Evolutionary conservation across 2,329 filamentous ascomycete genomes (phyloP).

Genomic region (Colletotrichum sansevieriae): DNA sequence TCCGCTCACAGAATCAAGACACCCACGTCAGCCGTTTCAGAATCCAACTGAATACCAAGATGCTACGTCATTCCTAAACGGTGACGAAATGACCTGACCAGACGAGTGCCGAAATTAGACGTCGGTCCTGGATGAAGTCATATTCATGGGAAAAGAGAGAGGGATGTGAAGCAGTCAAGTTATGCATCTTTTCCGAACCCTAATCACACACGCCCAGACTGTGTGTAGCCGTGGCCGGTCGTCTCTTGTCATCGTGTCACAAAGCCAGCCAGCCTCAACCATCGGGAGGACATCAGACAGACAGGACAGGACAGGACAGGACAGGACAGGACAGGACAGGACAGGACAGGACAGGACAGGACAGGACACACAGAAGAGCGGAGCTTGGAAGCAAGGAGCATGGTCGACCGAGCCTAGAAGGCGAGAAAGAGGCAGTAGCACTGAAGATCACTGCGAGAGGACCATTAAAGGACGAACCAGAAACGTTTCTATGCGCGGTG

Average conservation of each 20-base stretch:
- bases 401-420: slow-evolving; percentile 35
- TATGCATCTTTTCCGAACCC: slow-evolving; percentile 21
- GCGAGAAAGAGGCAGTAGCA: slow-evolving; percentile 14
- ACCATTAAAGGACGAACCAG: slow-evolving; percentile 13
- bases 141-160: neutral
- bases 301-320: no score
- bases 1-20: neutral
- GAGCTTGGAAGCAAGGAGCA: slow-evolving; percentile 36
- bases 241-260: slow-evolving; percentile 11
- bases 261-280: slow-evolving; percentile 2
- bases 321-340: no score
- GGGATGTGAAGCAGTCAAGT: slow-evolving; percentile 20
- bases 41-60: slow-evolving; percentile 1
- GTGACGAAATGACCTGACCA: neutral
- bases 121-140: slow-evolving; percentile 14
- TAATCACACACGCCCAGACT: neutral
- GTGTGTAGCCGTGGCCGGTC: neutral
- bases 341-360: no score
- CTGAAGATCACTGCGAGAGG: slow-evolving; percentile 23
- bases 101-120: slow-evolving; percentile 15
- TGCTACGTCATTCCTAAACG: slow-evolving; percentile 12
- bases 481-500: neutral
- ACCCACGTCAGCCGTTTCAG: slow-evolving; percentile 17
- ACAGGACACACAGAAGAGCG: neutral
- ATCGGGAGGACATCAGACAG: neutral